Conservation (phyloP, 176 grass and related monocot genomes). For the Poa annua region DNA sequence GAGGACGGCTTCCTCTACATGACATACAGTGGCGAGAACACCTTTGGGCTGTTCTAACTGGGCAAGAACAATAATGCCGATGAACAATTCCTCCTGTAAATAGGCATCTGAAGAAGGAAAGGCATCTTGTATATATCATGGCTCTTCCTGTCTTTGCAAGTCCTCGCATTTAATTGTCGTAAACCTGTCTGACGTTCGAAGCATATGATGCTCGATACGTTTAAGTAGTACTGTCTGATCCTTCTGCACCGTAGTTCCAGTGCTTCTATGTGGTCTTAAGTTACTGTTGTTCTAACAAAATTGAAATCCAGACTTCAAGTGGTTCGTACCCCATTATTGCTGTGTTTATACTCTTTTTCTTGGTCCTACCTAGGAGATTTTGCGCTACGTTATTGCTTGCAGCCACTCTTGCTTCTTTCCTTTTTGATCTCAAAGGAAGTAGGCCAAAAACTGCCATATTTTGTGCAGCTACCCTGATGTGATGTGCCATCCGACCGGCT, state of each 20-base stretch:
- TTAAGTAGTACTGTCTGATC: constrained; percentile 29
- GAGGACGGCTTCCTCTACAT: constrained; percentile 98
- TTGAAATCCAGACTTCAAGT: neutral
- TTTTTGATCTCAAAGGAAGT: too few relatives aligned
- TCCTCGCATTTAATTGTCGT: constrained; percentile 8
- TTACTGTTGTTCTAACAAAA: neutral
- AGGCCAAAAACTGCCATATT: too few relatives aligned
- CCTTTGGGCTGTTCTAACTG: constrained; percentile 68
- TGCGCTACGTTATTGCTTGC: too few relatives aligned
- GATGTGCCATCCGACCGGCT: too few relatives aligned
- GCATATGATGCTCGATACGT: constrained; percentile 4
- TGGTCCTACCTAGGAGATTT: neutral
- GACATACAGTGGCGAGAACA: constrained; percentile 98
- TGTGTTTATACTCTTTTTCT: neutral
- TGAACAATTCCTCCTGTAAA: constrained; percentile 55
- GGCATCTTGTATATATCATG: constrained; percentile 38
- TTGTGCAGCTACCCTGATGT: too few relatives aligned
- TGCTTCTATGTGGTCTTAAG: neutral
- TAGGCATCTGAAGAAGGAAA: constrained; percentile 48
- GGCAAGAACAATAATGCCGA: neutral
- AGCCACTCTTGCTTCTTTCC: too few relatives aligned
- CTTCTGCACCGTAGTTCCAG: neutral
- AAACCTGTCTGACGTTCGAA: neutral
- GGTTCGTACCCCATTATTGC: neutral
- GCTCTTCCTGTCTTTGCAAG: neutral